Evolutionary conservation across 1,284 basidiomycete genomes (phyloP).

Genomic region (Leccinum pachyderme): DNA sequence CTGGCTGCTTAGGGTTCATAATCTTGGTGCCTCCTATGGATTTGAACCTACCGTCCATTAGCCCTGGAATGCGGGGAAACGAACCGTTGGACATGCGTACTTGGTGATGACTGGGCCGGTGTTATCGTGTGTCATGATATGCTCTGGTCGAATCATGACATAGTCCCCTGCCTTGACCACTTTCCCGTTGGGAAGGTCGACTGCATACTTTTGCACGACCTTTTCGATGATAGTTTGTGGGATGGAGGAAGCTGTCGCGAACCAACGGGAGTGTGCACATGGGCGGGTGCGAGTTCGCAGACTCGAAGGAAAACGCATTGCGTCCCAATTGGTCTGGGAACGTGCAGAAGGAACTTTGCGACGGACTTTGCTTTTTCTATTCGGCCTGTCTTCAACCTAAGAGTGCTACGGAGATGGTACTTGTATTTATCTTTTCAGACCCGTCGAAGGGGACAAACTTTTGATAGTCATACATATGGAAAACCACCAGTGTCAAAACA

Average conservation of each 20-base stretch:
- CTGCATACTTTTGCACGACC: constrained; percentile 95
- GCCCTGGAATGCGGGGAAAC: neutral
- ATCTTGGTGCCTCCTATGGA: constrained; percentile 92
- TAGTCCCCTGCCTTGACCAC: constrained; percentile 94
- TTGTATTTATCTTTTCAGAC: too few relatives aligned
- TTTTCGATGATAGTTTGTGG: constrained; percentile 97
- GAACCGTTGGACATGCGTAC: constrained; percentile 42
- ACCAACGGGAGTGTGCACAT: constrained; percentile 21
- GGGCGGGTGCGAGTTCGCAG: constrained; percentile 5
- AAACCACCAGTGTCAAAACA: neutral
- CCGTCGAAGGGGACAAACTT: too few relatives aligned
- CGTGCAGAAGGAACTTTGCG: too few relatives aligned
- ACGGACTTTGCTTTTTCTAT: too few relatives aligned
- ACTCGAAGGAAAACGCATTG: constrained; percentile 13
- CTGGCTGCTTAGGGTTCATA: constrained; percentile 80
- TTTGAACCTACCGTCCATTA: constrained; percentile 67
- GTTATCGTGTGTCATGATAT: constrained; percentile 98
- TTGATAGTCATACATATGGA: too few relatives aligned
- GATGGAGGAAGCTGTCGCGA: constrained; percentile 38
- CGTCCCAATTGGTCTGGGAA: too few relatives aligned
- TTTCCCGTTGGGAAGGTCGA: constrained; percentile 76
- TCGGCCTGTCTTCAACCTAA: too few relatives aligned
- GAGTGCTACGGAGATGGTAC: too few relatives aligned
- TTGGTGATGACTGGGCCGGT: constrained; percentile 97
- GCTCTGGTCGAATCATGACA: constrained; percentile 97